phyloP scores from a whole-genome alignment of 1,139 yeast genomes.

The Insectozyma bohioensis region DNA sequence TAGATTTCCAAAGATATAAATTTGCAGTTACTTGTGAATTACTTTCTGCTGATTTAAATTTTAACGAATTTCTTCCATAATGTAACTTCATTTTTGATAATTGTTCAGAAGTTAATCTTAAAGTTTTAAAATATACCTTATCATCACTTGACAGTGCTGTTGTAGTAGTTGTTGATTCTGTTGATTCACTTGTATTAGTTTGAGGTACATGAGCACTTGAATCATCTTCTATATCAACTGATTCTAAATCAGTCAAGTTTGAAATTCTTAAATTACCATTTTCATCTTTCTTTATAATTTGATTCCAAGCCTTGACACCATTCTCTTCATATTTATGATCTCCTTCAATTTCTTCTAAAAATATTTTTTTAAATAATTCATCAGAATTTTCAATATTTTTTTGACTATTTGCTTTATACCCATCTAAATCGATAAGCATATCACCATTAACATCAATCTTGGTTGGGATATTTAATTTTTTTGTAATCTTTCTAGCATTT shows the following conservation, averaged over 20 bases:
- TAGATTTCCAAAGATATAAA: constrained; percentile 80
- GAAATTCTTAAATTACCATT: constrained; percentile 71
- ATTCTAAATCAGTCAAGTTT: constrained; percentile 17
- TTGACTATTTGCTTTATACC: constrained; percentile 83
- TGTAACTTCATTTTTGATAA: constrained; percentile 69
- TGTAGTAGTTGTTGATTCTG: constrained; percentile 13
- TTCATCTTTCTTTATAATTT: constrained; percentile 51
- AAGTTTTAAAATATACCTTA: constrained; percentile 71
- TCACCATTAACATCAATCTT: constrained; percentile 90
- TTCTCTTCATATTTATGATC: constrained; percentile 16
- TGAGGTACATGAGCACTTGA: constrained; percentile 4
- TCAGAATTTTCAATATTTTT: constrained; percentile 70
- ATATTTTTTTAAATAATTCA: constrained; percentile 66
- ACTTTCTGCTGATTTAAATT: constrained; percentile 80
- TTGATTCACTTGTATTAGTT: constrained; percentile 11
- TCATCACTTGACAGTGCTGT: constrained; percentile 18
- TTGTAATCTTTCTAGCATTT: constrained; percentile 67
- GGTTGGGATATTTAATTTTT: constrained; percentile 81
- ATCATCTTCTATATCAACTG: constrained; percentile 9
- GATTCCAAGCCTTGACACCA: constrained; percentile 32
- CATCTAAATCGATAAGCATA: constrained; percentile 89
- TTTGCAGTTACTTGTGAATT: constrained; percentile 73
- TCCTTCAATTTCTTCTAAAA: constrained; percentile 52
- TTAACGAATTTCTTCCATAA: constrained; percentile 75
- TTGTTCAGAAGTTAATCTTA: constrained; percentile 90